Evolutionary conservation across 352 stramenopile species (phyloP).

Genomic region (Discostella stelligera): DNA sequence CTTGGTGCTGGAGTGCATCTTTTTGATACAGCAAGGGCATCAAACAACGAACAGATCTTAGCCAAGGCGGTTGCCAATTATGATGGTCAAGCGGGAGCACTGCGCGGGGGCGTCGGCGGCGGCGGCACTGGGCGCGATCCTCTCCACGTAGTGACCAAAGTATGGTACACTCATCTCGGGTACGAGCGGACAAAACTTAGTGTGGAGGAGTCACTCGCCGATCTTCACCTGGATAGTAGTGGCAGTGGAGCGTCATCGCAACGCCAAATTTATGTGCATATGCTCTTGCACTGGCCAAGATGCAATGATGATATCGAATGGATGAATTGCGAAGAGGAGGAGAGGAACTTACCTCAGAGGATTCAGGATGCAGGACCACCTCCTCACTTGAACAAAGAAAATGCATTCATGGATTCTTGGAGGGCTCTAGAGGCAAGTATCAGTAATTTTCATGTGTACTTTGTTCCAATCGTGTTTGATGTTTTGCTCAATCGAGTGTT

Average conservation of each 20-base stretch:
- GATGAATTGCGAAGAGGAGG: constrained; percentile 81
- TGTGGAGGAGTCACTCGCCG: constrained; percentile 58
- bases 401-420: constrained; percentile 78
- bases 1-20: constrained; percentile 52
- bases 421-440: constrained; percentile 66
- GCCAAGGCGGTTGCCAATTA: constrained; percentile 57
- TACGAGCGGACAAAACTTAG: constrained; percentile 76
- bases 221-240: constrained; percentile 25
- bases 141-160: constrained; percentile 81
- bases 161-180: constrained; percentile 82
- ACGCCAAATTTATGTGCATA: constrained; percentile 63
- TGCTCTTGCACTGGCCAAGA: constrained; percentile 78
- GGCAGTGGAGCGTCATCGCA: constrained; percentile 2
- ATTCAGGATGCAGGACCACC: constrained; percentile 65
- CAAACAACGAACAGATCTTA: constrained; percentile 75
- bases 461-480: neutral
- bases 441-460: neutral
- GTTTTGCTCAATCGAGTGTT: neutral
- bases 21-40: constrained; percentile 77
- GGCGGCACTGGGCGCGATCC: constrained; percentile 4
- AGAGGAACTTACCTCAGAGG: constrained; percentile 55
- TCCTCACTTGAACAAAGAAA: constrained; percentile 68
- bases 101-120: constrained; percentile 1
- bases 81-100: neutral
- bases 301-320: constrained; percentile 77